Evolutionary conservation across 495 filamentous ascomycete genomes (phyloP).

Genomic region (Extremus antarcticus): DNA sequence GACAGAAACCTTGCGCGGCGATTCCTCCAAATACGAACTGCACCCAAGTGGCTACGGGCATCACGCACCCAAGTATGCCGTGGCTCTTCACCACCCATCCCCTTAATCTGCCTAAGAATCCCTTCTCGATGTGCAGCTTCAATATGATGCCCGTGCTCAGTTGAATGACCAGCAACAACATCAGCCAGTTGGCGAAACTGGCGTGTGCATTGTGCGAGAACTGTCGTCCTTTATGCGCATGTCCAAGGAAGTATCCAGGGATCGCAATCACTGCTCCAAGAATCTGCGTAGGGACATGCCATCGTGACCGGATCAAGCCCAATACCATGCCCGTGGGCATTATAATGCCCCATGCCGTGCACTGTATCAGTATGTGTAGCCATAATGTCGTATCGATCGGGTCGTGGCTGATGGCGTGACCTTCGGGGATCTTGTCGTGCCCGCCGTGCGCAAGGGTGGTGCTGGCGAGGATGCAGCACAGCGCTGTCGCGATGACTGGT

Average conservation of each 20-base stretch:
- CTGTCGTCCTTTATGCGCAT: conserved; percentile 77
- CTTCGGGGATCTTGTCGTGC: conserved; percentile 66
- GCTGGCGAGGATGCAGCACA: conserved; percentile 9
- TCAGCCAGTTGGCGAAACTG: conserved; percentile 64
- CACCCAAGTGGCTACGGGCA: conserved; percentile 80
- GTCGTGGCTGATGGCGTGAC: conserved; percentile 62
- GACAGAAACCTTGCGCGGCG: conserved; percentile 86
- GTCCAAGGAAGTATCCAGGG: conserved; percentile 81
- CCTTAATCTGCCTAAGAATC: conserved; percentile 68
- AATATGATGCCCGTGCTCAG: conserved; percentile 76
- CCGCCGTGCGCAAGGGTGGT: conserved; percentile 26
- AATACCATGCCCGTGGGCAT: conserved; percentile 95
- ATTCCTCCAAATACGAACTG: conserved; percentile 98
- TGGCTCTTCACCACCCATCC: conserved; percentile 60
- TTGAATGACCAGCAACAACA: conserved; percentile 67
- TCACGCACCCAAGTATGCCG: conserved; percentile 70
- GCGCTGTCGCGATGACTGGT: neutral
- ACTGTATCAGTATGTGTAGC: conserved; percentile 88
- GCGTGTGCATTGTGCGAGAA: conserved; percentile 79
- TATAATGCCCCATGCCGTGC: conserved; percentile 73
- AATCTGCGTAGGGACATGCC: conserved; percentile 87
- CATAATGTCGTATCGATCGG: conserved; percentile 84
- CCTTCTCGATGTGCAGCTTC: conserved; percentile 76
- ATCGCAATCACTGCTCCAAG: conserved; percentile 64
- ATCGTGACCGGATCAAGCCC: conserved; percentile 76